Evolutionary conservation across 1,284 basidiomycete species (phyloP), one percentile per base, ranked within the genome.

Genomic region (Moesziomyces sp.): DNA sequence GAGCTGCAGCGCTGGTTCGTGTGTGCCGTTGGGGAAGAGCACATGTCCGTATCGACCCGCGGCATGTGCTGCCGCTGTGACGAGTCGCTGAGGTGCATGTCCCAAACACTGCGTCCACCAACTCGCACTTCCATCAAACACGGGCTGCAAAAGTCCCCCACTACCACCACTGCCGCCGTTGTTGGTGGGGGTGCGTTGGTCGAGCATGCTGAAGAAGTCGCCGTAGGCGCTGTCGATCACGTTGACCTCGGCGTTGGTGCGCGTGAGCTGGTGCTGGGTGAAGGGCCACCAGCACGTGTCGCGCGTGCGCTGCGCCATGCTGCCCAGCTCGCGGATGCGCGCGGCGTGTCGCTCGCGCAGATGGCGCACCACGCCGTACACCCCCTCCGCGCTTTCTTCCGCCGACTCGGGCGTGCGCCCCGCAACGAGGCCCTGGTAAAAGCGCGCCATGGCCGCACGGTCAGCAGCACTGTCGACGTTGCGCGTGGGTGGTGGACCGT

Each of bases 21-120:
- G 92, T 0, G 90, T 90, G 1, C 93, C 92, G 68, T 91, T 90
- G 2, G 96, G 96, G 85, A 96, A 98, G 86, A 99, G 91, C 69
- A 98, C 94, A 84, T 99, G 96, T 0, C 96, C 96, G 79, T 97
- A 99, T 5, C 96, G 89, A 2, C 94, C 96, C 5, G 93, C 91
- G 3, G 95, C 94, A 35, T 89, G 87, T 0, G 95, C 94, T 0
- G 94, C 96, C 1, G 95, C 93, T 28, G 93, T 86, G 0, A 93
- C 90, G 13, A 97, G 87, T 0, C 89, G 86, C 0, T 92, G 89
- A 60, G 92, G 86, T 0, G 89, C 90, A 80, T 98, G 96, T 0
- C 95, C 95, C 46, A 97, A 86, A 0, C 91, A 90, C 86, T 99
- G 96, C 0, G 96, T 98, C 93, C 96, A 99, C 96, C 96, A 98